Conservation (phyloP, 2,329 filamentous ascomycete genomes). For the Sarocladium strictum region DNA sequence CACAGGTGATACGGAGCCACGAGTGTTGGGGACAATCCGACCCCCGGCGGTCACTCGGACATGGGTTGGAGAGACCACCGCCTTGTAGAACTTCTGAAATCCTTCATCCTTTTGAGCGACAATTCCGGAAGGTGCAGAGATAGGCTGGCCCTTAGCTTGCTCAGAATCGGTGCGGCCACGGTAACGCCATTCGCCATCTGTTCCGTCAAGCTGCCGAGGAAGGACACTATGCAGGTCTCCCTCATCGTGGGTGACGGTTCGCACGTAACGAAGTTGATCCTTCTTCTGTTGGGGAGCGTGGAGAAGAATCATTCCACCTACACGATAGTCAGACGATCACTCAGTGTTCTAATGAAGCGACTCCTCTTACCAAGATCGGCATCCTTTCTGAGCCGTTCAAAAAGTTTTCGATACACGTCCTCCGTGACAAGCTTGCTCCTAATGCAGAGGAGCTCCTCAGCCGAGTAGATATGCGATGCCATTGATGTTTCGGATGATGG, state of each 20-base stretch:
- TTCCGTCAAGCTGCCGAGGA: constrained; percentile 30
- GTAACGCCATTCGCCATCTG: constrained; percentile 38
- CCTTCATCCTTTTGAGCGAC: constrained; percentile 55
- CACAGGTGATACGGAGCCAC: constrained; percentile 46
- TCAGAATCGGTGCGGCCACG: constrained; percentile 39
- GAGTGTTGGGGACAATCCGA: constrained; percentile 60
- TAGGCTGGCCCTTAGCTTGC: constrained; percentile 36
- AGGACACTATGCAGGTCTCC: not conserved
- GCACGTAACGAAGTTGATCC: not conserved
- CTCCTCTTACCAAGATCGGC: constrained; percentile 32
- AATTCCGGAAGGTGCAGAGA: constrained; percentile 47
- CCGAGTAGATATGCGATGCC: constrained; percentile 36
- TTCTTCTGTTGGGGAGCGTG: not conserved
- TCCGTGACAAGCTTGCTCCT: constrained; percentile 20
- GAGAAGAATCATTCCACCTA: constrained; percentile 28
- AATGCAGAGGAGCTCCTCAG: constrained; percentile 37
- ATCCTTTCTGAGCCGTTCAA: constrained; percentile 30
- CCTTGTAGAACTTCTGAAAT: constrained; percentile 63
- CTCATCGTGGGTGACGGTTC: not conserved
- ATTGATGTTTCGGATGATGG: constrained; percentile 16
- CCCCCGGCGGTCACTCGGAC: constrained; percentile 62
- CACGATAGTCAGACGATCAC: constrained; percentile 11
- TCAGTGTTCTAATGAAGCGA: not conserved
- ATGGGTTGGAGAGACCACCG: constrained; percentile 61
- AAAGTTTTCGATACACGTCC: constrained; percentile 19